Evolutionary conservation across 2,329 filamentous ascomycete genomes (phyloP).

Genomic region (Colletotrichum sublineola): DNA sequence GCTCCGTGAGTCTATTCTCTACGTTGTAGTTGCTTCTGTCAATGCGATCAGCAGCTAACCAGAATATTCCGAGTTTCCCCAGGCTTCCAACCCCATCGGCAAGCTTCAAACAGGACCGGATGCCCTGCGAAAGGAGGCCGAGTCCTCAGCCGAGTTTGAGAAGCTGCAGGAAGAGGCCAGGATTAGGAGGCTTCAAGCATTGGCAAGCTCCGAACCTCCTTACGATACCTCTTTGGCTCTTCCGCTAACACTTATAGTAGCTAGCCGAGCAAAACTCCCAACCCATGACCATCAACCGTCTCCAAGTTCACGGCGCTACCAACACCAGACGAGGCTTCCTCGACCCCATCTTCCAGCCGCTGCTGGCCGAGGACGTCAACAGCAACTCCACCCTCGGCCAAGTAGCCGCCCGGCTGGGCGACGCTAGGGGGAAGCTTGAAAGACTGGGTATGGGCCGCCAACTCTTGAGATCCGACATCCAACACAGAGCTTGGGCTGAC

Average conservation of each 20-base stretch:
- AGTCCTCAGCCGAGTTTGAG: conserved; percentile 53
- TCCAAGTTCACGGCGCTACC: conserved; percentile 84
- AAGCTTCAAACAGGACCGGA: conserved; percentile 57
- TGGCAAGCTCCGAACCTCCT: conserved; percentile 47
- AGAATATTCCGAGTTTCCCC: conserved; percentile 37
- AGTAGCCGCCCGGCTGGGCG: conserved; percentile 79
- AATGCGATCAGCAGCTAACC: conserved; percentile 25
- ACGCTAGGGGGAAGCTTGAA: conserved; percentile 79
- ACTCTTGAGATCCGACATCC: not conserved
- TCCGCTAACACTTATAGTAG: conserved; percentile 33
- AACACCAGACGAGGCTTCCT: conserved; percentile 90
- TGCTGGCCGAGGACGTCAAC: conserved; percentile 77
- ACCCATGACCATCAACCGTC: conserved; percentile 89
- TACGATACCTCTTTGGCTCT: too few relatives aligned
- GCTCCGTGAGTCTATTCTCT: conserved; percentile 47
- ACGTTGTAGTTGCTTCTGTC: conserved; percentile 12
- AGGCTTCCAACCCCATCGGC: conserved; percentile 55
- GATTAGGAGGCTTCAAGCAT: conserved; percentile 54
- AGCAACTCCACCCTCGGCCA: conserved; percentile 83
- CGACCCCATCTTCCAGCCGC: conserved; percentile 81
- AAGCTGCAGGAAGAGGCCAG: conserved; percentile 56
- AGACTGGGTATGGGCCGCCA: conserved; percentile 76
- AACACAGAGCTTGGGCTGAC: conserved; percentile 45
- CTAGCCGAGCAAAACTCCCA: conserved; percentile 43
- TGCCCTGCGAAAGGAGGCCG: conserved; percentile 55